Conservation (phyloP, 2,329 filamentous ascomycete species). For the Hypoxylon sp. region DNA sequence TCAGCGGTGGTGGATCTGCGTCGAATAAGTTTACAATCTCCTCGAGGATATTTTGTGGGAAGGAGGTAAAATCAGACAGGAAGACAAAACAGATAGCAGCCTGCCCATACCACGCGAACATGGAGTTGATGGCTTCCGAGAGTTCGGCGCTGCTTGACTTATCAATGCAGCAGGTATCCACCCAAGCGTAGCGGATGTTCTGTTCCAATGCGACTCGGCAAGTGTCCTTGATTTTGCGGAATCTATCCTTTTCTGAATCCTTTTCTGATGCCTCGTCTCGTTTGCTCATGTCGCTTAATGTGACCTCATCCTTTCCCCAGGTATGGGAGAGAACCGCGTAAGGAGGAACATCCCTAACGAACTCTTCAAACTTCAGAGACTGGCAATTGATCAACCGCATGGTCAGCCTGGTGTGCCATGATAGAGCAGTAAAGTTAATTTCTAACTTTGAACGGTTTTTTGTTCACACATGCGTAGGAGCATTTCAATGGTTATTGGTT, state of each 20-base stretch:
- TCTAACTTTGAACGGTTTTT: not conserved
- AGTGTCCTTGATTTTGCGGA: conserved; percentile 32
- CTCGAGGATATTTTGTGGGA: conserved; percentile 21
- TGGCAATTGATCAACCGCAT: conserved; percentile 42
- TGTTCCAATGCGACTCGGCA: conserved; percentile 34
- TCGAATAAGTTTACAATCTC: conserved; percentile 35
- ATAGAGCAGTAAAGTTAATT: not conserved
- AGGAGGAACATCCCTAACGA: conserved; percentile 35
- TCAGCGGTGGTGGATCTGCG: conserved; percentile 32
- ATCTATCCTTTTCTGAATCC: conserved; percentile 19
- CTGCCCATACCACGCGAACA: conserved; percentile 42
- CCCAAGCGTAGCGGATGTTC: conserved; percentile 38
- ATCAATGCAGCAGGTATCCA: conserved; percentile 45
- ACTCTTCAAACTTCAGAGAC: conserved; percentile 37
- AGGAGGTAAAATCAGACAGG: conserved; percentile 34
- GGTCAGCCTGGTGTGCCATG: conserved; percentile 14
- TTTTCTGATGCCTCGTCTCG: conserved; percentile 1
- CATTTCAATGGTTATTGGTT: not conserved
- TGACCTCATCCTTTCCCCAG: conserved; percentile 39
- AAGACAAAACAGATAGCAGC: conserved; percentile 40
- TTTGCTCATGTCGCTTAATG: conserved; percentile 32
- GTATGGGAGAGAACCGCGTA: conserved; percentile 45
- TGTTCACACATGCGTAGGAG: not conserved
- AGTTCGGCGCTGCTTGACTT: conserved; percentile 45
- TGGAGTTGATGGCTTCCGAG: conserved; percentile 44